Evolutionary conservation across 208 protist species (phyloP).

Genomic region (Crithidia brevicula): DNA sequence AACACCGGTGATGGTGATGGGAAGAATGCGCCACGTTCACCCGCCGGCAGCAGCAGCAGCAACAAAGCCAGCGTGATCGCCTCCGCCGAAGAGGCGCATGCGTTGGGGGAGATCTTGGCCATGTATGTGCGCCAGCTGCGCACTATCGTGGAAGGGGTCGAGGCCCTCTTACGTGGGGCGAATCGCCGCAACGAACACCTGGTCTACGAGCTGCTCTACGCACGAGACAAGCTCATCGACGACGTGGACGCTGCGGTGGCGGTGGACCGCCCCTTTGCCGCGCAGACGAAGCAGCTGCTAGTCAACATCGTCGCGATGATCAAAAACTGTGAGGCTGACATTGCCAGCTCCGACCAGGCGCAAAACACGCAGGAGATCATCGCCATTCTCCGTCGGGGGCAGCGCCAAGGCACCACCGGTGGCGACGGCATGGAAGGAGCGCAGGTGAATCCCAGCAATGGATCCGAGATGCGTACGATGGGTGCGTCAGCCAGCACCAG

Average conservation of each 20-base stretch:
- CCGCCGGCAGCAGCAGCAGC: background rate
- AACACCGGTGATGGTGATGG: background rate
- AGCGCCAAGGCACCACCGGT: constrained; percentile 15
- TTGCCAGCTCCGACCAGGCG: constrained; percentile 40
- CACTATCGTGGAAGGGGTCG: constrained; percentile 58
- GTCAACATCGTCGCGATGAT: constrained; percentile 29
- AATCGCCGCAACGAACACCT: constrained; percentile 68
- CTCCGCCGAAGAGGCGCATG: constrained; percentile 16
- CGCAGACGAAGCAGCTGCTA: constrained; percentile 26
- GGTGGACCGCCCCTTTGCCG: background rate
- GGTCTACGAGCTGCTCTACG: constrained; percentile 84
- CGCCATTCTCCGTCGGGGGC: constrained; percentile 29
- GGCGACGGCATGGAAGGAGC: background rate
- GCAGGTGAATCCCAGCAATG: background rate
- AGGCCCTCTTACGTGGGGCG: constrained; percentile 57
- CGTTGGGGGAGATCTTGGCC: constrained; percentile 35
- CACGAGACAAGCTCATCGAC: constrained; percentile 37
- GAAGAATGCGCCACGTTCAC: background rate
- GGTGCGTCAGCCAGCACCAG: no score
- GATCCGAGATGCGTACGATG: no score
- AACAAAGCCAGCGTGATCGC: background rate
- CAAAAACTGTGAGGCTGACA: constrained; percentile 52
- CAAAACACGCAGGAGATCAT: constrained; percentile 43
- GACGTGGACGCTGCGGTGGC: constrained; percentile 21
- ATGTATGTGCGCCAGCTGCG: constrained; percentile 67